Percentiles rank a stretch among this genome's conserved stretches.
Conservation (phyloP, 495 filamentous ascomycete species). For the Chlorociboria aeruginascens region DNA sequence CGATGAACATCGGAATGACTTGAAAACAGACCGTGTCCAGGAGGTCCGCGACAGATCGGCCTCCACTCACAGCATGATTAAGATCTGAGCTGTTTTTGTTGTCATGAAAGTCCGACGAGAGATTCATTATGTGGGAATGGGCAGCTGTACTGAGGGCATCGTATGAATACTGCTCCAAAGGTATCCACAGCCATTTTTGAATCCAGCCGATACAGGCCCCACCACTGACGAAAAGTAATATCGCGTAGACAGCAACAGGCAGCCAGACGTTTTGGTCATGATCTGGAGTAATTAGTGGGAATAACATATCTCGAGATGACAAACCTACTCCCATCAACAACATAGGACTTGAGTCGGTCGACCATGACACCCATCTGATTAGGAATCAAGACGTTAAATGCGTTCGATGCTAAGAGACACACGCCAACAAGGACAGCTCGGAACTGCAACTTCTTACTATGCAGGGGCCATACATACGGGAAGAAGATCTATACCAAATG, state of each 20-base stretch:
- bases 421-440: constrained; percentile 42
- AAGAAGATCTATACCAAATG: constrained; percentile 39
- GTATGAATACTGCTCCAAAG: constrained; percentile 52
- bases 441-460: constrained; percentile 41
- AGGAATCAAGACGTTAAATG: constrained; percentile 52
- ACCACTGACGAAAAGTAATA: constrained; percentile 41
- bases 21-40: constrained; percentile 56
- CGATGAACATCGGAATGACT: constrained; percentile 57
- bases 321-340: constrained; percentile 15
- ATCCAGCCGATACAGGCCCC: constrained; percentile 43
- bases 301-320: not conserved
- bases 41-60: constrained; percentile 47
- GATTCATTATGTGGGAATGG: constrained; percentile 63
- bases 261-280: constrained; percentile 26
- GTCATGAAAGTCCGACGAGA: constrained; percentile 72
- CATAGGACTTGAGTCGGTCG: constrained; percentile 31
- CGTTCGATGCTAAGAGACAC: constrained; percentile 49
- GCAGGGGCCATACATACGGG: constrained; percentile 53
- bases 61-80: constrained; percentile 53
- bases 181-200: constrained; percentile 50
- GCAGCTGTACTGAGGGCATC: constrained; percentile 48
- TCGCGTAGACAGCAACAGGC: constrained; percentile 41
- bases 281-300: constrained; percentile 6
- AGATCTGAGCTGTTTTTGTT: constrained; percentile 62
- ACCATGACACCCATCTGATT: constrained; percentile 53